Base-by-base conservation (phyloP, 2,329 filamentous ascomycete species). In the Fusarium illudens region DNA sequence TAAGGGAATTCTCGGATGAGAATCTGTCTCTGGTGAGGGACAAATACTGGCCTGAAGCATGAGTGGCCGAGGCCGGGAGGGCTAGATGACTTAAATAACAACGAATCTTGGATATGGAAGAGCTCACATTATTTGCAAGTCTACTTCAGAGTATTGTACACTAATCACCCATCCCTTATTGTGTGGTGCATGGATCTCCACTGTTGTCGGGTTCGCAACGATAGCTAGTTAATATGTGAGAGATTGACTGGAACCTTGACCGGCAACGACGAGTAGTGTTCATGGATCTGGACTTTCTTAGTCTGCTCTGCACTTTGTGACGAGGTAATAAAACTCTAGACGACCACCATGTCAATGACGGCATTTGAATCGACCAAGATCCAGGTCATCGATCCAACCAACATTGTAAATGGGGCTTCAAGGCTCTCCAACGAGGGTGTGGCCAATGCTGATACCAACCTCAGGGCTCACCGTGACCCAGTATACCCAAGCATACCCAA, bases 1-100 rank as follows among this genome's bases (percentile, higher is more conserved):
- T 65, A 51, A 67, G 33, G n/a, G 29, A 50, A 3, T 65, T 67
- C 42, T 59, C 62, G 4, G 46, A 53, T 3, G 54, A 59, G 29
- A 62, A 53, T 15, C 36, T 67, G 39, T 46, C 54, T 0, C 29
- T 65, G 27, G 58, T 65, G n/a, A 67, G 34, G 25, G 54, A 67
- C 2, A 67, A 53, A 36, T 67, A 57, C 12, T 67, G 64, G 62
- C 54, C 51, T 27, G 50, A 53, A 34, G 7, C 7, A 6, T 58
- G 37, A 58, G 20, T 22, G 22, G 13, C 37, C 4, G 20, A 10
- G 8, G 9, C 20, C 6, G 20, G 13, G 6, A 42, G 22, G 8
- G 20, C 20, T 39, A 7, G 37, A 6, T 39, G 12, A 15, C n/a
- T n/a, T 11, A 10, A 9, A 34, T 8, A 36, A 36, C 33, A n/a